Percentiles rank a stretch among this genome's conserved stretches.
Evolutionary conservation across 306 rosid species (phyloP).

Genomic region (Boehmeria nivea): DNA sequence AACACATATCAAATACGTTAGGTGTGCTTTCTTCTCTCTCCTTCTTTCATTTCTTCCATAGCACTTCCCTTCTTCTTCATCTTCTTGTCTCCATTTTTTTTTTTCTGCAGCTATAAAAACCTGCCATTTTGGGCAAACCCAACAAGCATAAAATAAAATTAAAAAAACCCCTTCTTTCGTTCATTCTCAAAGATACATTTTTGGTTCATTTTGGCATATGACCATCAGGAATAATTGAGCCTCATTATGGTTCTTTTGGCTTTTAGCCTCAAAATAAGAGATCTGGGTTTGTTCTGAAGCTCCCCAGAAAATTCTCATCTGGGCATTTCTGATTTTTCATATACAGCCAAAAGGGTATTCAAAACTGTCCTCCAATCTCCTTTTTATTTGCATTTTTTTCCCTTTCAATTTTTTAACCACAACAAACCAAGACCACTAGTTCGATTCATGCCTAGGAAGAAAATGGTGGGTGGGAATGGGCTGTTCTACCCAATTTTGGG

Average conservation of each 20-base stretch:
- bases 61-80: conserved; percentile 4
- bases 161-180: neutral
- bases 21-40: conserved; percentile 22
- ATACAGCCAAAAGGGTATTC: conserved; percentile 33
- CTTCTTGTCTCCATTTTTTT: too few species aligned
- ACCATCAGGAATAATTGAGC: conserved; percentile 1
- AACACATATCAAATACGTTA: conserved; percentile 20
- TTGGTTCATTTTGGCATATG: conserved; percentile 8
- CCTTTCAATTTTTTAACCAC: too few species aligned
- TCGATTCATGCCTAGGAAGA: conserved; percentile 21
- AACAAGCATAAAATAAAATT: neutral
- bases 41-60: conserved; percentile 20
- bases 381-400: conserved; percentile 14
- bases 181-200: conserved; percentile 8
- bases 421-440: too few species aligned
- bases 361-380: too few species aligned
- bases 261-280: conserved; percentile 16
- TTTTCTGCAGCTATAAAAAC: neutral
- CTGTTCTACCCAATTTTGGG: conserved; percentile 69
- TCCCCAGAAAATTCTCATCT: conserved; percentile 20
- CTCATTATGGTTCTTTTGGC: too few species aligned
- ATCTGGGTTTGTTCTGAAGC: conserved; percentile 40
- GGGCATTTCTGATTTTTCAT: conserved; percentile 19
- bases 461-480: conserved; percentile 60
- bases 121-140: neutral